Base-by-base conservation (phyloP, 306 rosid species). In the Trifolium dubium region DNA sequence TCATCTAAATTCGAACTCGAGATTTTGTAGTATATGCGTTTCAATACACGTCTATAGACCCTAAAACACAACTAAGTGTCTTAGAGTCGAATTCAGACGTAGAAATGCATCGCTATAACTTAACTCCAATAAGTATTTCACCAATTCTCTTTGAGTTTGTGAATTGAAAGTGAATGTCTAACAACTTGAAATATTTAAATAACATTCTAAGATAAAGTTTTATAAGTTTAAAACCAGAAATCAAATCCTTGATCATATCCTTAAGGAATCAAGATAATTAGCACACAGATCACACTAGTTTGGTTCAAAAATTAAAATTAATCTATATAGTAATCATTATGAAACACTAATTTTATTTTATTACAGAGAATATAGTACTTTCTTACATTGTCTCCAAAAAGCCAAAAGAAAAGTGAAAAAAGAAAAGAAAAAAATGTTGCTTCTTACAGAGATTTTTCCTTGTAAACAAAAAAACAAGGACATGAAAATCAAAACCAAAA, bases 401-500 rank as follows among this genome's bases (percentile, higher is more conserved):
- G 71, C 43, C 41, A 31, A 64, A 64, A 64, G 50, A 64, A 15
- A 63, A 35, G 12, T 11, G 8, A 70, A 51, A 54, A 66, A 39
- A 40, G 37, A 5, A 46, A 59, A 53, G 13, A 51, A 46, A 34
- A 63, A 67, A 61, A n/a, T n/a, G 74, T 55, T 53, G 69, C 71
- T 71, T 77, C 85, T 76, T 49, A 72, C 85, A 77, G 43, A 55
- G 56, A 60, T 31, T 71, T 76, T 35, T 64, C 80, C 79, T 80
- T 63, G 32, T 47, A 62, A 54, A 70, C 77, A 62, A 76, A 76
- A 56, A 56, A 67, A 61, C 43, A 43, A 72, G 54, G 65, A 64
- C 68, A 70, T 34, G 17, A 66, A 68, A 74, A 53, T 34, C 13
- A 66, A 68, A 74, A 53, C 73, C 47, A 73, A 73, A 74, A 77